A percentile compares a stretch with the other conserved stretches of the same genome.
Evolutionary conservation across 2,329 filamentous ascomycete species (phyloP).

Genomic region (Aureobasidium sp.): DNA sequence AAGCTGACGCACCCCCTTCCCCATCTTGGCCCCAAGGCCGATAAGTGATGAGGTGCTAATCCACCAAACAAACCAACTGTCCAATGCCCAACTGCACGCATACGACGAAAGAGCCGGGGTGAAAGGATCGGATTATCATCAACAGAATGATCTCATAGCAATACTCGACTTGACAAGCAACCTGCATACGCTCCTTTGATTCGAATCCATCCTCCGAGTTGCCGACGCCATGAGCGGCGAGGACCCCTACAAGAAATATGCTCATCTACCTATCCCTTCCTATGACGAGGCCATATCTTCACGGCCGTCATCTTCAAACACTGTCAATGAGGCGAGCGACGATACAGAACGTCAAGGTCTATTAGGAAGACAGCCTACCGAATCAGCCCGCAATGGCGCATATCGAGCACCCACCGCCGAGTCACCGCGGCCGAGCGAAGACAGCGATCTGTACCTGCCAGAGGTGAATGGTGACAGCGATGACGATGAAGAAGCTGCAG

Average conservation of each 20-base stretch:
- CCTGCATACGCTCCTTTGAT: not conserved
- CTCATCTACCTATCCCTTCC: constrained; percentile 75
- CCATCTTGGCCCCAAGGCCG: constrained; percentile 19
- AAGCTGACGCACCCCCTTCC: constrained; percentile 17
- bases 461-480: constrained; percentile 59
- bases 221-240: constrained; percentile 19
- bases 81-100: constrained; percentile 1
- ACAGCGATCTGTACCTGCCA: constrained; percentile 55
- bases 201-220: not conserved
- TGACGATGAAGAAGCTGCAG: constrained; percentile 60
- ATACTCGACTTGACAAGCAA: not conserved
- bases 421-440: constrained; percentile 73
- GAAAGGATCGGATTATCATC: not conserved
- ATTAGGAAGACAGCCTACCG: constrained; percentile 49
- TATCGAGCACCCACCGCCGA: constrained; percentile 89
- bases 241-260: constrained; percentile 21
- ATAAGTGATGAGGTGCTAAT: constrained; percentile 14
- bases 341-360: constrained; percentile 84
- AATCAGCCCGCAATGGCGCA: constrained; percentile 46
- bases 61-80: not conserved
- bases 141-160: constrained; percentile 27
- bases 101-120: not conserved
- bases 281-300: constrained; percentile 81
- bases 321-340: constrained; percentile 67
- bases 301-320: constrained; percentile 56